A percentile compares a stretch with the other conserved stretches of the same genome.
phyloP scores from a whole-genome alignment of 2,329 filamentous ascomycete genomes.

The Fusarium temperatum region DNA sequence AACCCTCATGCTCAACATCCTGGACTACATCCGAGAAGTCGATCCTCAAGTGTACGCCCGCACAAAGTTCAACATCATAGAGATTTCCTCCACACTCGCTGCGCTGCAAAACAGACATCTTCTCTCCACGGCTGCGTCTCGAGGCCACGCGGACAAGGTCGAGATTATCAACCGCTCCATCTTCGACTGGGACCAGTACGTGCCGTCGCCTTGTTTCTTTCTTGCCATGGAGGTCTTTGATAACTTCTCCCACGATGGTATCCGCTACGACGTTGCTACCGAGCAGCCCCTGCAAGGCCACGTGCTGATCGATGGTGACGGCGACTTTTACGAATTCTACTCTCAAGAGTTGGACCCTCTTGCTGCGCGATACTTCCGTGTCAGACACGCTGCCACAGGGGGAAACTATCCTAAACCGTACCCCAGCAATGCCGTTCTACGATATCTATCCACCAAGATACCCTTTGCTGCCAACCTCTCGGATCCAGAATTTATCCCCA shows the following conservation, averaged over 20 bases:
- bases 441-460: conserved; percentile 69
- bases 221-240: conserved; percentile 98
- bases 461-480: conserved; percentile 82
- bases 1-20: conserved; percentile 96
- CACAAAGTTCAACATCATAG: conserved; percentile 94
- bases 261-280: conserved; percentile 87
- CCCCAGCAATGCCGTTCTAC: conserved; percentile 61
- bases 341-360: conserved; percentile 81
- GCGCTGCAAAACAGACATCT: conserved; percentile 79
- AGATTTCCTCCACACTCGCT: conserved; percentile 87
- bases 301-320: conserved; percentile 83
- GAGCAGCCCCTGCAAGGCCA: conserved; percentile 86
- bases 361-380: conserved; percentile 81
- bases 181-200: conserved; percentile 90
- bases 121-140: conserved; percentile 69
- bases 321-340: conserved; percentile 97
- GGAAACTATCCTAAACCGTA: conserved; percentile 72
- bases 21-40: conserved; percentile 91
- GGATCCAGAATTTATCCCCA: conserved; percentile 91
- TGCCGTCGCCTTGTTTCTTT: conserved; percentile 96
- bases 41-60: conserved; percentile 93
- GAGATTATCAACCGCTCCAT: conserved; percentile 95
- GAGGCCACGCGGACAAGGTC: conserved; percentile 84
- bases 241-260: conserved; percentile 94
- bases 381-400: conserved; percentile 80